A percentile compares a stretch with the other conserved stretches of the same genome.
Evolutionary conservation across 495 filamentous ascomycete genomes (phyloP).

Genomic region (Penicillium taxi): DNA sequence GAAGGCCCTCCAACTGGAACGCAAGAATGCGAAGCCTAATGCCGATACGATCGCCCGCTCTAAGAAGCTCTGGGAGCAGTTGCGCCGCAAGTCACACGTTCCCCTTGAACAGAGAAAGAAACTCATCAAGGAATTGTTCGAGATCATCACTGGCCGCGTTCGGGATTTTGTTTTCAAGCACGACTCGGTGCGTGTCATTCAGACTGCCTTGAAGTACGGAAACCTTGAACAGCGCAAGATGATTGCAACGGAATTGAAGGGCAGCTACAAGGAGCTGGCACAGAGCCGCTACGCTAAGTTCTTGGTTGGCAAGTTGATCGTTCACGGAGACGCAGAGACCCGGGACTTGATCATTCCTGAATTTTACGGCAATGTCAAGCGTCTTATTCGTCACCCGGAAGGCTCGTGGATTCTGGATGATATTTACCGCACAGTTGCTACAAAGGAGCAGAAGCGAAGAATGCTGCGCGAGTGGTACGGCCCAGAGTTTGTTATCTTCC

Average conservation of each 20-base stretch:
- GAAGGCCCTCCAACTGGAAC: constrained; percentile 76
- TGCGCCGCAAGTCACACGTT: constrained; percentile 87
- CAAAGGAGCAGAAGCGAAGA: constrained; percentile 68
- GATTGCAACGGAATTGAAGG: constrained; percentile 82
- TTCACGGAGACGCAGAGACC: constrained; percentile 77
- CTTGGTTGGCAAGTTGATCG: constrained; percentile 86
- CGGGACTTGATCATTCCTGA: constrained; percentile 82
- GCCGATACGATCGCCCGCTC: constrained; percentile 81
- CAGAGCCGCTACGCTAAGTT: constrained; percentile 97
- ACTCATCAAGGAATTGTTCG: constrained; percentile 80
- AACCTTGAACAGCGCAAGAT: constrained; percentile 71
- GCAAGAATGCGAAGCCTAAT: constrained; percentile 86
- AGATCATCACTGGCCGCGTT: constrained; percentile 79
- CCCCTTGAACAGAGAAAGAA: constrained; percentile 75
- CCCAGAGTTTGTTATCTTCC: constrained; percentile 81
- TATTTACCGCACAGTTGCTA: constrained; percentile 80
- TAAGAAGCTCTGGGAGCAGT: constrained; percentile 93
- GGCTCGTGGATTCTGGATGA: constrained; percentile 97
- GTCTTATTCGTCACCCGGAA: constrained; percentile 90
- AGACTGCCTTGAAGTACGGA: constrained; percentile 94
- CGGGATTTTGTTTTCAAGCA: constrained; percentile 98
- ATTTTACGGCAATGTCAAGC: constrained; percentile 86
- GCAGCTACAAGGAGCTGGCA: constrained; percentile 73
- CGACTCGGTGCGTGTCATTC: constrained; percentile 87
- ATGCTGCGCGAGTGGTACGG: constrained; percentile 96